Evolutionary conservation across 768 basidiomycete species (phyloP).

Genomic region (Xerocomellus intermedius): DNA sequence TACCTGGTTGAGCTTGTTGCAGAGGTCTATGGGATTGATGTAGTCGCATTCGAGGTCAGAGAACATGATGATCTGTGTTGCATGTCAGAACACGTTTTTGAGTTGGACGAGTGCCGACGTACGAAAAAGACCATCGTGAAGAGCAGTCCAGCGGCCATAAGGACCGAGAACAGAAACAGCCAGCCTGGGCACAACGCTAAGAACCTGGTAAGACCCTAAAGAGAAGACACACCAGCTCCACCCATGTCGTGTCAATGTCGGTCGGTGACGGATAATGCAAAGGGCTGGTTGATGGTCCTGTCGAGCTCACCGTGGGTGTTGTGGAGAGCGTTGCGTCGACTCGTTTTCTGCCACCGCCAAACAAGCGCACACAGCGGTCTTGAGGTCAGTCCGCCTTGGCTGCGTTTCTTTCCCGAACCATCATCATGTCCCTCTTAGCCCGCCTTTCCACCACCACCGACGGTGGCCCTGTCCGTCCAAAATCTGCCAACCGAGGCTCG

Average conservation of each 20-base stretch:
- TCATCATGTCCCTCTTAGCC: conserved; percentile 31
- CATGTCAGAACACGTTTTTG: neutral
- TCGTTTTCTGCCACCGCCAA: conserved; percentile 32
- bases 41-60: conserved; percentile 99
- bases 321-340: neutral
- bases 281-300: neutral
- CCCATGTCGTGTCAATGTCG: conserved; percentile 37
- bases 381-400: neutral
- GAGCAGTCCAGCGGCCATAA: conserved; percentile 90
- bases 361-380: conserved; percentile 22
- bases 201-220: neutral
- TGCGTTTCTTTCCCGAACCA: conserved; percentile 9
- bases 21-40: conserved; percentile 99
- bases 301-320: neutral
- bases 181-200: conserved; percentile 57
- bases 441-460: conserved; percentile 29
- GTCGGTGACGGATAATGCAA: neutral
- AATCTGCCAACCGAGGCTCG: conserved; percentile 30
- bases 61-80: conserved; percentile 95
- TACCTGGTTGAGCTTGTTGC: conserved; percentile 98
- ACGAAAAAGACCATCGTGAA: conserved; percentile 99
- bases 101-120: conserved; percentile 36
- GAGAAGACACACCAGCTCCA: conserved; percentile 39
- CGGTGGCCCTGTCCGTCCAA: conserved; percentile 32
- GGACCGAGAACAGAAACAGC: conserved; percentile 95